Percentiles rank a stretch among this genome's conserved stretches.
phyloP scores from a whole-genome alignment of 441 rosid species.

The Eruca vesicaria region DNA sequence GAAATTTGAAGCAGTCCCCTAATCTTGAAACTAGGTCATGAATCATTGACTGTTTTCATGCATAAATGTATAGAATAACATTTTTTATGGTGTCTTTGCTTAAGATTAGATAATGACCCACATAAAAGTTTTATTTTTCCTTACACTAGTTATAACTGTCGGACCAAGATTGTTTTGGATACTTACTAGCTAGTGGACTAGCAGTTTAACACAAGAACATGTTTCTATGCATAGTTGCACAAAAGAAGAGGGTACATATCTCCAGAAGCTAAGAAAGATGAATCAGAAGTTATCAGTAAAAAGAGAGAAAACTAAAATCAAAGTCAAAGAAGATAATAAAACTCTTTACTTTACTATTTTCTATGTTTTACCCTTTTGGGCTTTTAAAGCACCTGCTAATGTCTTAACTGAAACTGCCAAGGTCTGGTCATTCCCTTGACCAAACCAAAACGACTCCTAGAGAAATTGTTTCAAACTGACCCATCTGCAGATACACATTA shows the following conservation, averaged over 20 bases:
- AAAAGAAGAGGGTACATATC: slow-evolving; percentile 27
- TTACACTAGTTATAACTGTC: slow-evolving; percentile 18
- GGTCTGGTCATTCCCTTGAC: slow-evolving; percentile 54
- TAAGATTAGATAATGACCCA: slow-evolving; percentile 21
- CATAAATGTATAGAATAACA: not conserved
- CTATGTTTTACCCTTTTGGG: slow-evolving; percentile 36
- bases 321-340: slow-evolving; percentile 33
- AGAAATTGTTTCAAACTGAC: slow-evolving; percentile 30
- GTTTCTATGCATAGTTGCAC: slow-evolving; percentile 34
- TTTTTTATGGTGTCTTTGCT: not conserved
- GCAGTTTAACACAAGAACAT: slow-evolving; percentile 23
- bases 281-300: slow-evolving; percentile 37
- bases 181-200: slow-evolving; percentile 22
- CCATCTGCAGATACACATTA: slow-evolving; percentile 26
- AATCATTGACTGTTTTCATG: slow-evolving; percentile 10
- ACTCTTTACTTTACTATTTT: slow-evolving; percentile 17
- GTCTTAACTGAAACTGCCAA: slow-evolving; percentile 49
- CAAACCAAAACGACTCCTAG: slow-evolving; percentile 25
- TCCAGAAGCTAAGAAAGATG: slow-evolving; percentile 32
- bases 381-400: slow-evolving; percentile 38
- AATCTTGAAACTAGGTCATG: slow-evolving; percentile 26
- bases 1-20: slow-evolving; percentile 39
- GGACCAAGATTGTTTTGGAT: slow-evolving; percentile 27
- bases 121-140: slow-evolving; percentile 21
- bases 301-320: slow-evolving; percentile 13